These are phyloP conservation scores for Raphidocelis subcapitata DNA, from an alignment of 139 green algal species.

Conservation along the genomic window DNA sequence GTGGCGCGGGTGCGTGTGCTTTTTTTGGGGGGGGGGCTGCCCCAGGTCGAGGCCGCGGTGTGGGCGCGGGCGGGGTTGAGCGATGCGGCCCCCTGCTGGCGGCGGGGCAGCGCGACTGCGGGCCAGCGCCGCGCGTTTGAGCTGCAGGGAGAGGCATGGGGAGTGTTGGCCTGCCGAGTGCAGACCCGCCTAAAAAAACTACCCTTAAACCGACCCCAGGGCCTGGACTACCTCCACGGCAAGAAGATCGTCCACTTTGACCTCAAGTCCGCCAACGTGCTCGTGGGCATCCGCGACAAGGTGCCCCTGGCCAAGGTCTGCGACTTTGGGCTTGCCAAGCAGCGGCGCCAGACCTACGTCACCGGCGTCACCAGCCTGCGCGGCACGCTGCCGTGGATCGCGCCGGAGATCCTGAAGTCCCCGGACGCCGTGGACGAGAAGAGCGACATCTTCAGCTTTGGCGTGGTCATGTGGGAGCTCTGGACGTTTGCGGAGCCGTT, in stretches of 20 bases:
- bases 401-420: constrained; percentile 58
- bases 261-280: constrained; percentile 33
- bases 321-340: constrained; percentile 18
- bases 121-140: no score
- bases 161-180: no score
- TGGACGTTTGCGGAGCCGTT: constrained; percentile 24
- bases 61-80: no score
- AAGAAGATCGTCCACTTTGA: constrained; percentile 73
- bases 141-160: no score
- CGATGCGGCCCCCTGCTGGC: not conserved
- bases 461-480: constrained; percentile 47
- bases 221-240: constrained; percentile 75
- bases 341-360: constrained; percentile 2
- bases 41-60: no score
- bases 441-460: constrained; percentile 49
- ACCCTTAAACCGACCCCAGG: no score
- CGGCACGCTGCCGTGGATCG: constrained; percentile 65
- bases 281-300: not conserved
- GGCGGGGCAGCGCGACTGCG: no score
- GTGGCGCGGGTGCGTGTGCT: constrained; percentile 24
- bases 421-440: constrained; percentile 43
- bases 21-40: no score
- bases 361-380: constrained; percentile 25
- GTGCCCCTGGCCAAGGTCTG: not conserved
- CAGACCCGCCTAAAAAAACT: no score